A percentile compares a stretch with the other conserved stretches of the same genome.
Evolutionary conservation across 176 grass and related monocot species (phyloP).

Genomic region (Cenchrus fungigraminus): DNA sequence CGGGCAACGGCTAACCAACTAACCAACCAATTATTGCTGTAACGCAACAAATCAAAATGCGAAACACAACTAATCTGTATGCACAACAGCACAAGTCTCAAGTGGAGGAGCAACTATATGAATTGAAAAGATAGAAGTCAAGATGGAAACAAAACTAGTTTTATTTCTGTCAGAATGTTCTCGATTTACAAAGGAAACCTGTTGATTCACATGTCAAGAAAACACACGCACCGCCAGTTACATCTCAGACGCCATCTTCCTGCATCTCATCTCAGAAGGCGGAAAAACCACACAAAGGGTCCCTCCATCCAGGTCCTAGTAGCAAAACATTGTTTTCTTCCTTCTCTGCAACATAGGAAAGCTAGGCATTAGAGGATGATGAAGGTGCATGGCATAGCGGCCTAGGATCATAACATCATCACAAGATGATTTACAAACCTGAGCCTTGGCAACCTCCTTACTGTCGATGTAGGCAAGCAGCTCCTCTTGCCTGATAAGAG

Average conservation of each 20-base stretch:
- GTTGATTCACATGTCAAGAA: conserved; percentile 37
- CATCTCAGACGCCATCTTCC: conserved; percentile 39
- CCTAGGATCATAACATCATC: background rate
- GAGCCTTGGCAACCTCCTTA: conserved; percentile 75
- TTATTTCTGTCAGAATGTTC: conserved; percentile 47
- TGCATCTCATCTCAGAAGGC: conserved; percentile 18
- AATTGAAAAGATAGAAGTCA: background rate
- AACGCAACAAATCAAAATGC: background rate
- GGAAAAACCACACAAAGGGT: background rate
- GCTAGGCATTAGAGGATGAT: background rate
- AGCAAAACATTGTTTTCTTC: conserved; percentile 71
- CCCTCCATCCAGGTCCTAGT: conserved; percentile 45
- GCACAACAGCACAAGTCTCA: background rate
- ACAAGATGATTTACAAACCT: conserved; percentile 51
- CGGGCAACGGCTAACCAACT: background rate
- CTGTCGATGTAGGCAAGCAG: conserved; percentile 86
- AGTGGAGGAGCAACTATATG: background rate
- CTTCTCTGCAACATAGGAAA: conserved; percentile 50
- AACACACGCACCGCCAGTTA: conserved; percentile 16
- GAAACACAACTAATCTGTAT: background rate
- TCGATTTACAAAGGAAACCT: conserved; percentile 50
- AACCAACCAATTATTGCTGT: background rate
- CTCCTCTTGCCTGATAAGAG: conserved; percentile 95
- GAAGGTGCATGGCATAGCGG: background rate
- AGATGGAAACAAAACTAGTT: conserved; percentile 30